Evolutionary conservation across 2,329 filamentous ascomycete genomes (phyloP).

Genomic region (Ilyonectria robusta): DNA sequence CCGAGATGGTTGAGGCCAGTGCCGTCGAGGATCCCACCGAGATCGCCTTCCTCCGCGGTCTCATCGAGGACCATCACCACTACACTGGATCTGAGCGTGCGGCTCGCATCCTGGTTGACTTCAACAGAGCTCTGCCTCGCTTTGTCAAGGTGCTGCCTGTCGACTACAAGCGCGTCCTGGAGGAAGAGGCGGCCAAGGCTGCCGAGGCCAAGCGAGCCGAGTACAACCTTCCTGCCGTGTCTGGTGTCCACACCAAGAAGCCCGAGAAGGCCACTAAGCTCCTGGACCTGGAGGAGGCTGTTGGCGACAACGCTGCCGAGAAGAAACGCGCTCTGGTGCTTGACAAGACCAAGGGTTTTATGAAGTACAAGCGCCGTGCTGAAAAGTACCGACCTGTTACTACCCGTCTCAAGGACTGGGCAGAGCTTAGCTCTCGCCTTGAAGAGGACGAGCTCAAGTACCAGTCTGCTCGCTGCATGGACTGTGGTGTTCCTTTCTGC

Average conservation of each 20-base stretch:
- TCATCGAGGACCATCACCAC: slow-evolving; percentile 97
- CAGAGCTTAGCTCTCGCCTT: slow-evolving; percentile 87
- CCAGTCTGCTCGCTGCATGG: slow-evolving; percentile 97
- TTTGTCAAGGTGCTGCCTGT: slow-evolving; percentile 95
- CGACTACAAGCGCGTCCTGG: slow-evolving; percentile 94
- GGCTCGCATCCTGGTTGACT: slow-evolving; percentile 93
- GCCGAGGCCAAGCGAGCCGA: slow-evolving; percentile 88
- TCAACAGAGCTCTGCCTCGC: slow-evolving; percentile 88
- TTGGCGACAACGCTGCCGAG: slow-evolving; percentile 86
- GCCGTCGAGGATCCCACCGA: slow-evolving; percentile 87
- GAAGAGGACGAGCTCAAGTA: slow-evolving; percentile 97
- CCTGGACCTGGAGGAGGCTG: slow-evolving; percentile 90
- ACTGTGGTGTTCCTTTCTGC: slow-evolving; percentile 98
- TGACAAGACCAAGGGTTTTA: slow-evolving; percentile 98
- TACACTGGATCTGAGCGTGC: slow-evolving; percentile 97
- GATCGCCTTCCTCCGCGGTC: slow-evolving; percentile 89
- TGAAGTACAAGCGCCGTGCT: slow-evolving; percentile 93
- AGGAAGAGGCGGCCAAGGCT: slow-evolving; percentile 88
- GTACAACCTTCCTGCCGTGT: slow-evolving; percentile 83
- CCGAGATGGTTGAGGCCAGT: slow-evolving; percentile 95
- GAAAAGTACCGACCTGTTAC: slow-evolving; percentile 93
- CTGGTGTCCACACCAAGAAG: slow-evolving; percentile 74
- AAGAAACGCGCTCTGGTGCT: slow-evolving; percentile 92
- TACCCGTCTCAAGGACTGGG: slow-evolving; percentile 92
- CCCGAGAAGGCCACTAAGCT: slow-evolving; percentile 79